phyloP scores from a whole-genome alignment of 345 rosid genomes.

The Lumnitzera racemosa region DNA sequence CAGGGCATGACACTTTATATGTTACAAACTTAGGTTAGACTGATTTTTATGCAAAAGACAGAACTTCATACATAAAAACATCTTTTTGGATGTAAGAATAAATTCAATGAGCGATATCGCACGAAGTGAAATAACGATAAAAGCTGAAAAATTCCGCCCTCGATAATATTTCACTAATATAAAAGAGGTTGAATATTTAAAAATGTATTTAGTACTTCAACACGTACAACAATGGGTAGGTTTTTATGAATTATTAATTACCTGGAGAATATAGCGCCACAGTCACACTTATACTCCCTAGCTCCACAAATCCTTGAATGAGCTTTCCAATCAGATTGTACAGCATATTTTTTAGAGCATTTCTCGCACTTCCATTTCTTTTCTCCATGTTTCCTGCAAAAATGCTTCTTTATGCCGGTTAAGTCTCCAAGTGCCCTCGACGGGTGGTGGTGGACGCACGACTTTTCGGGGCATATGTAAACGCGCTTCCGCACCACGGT shows the following conservation, averaged over 20 bases:
- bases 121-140: too few species aligned
- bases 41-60: too few species aligned
- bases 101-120: too few species aligned
- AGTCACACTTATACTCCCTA: constrained; percentile 81
- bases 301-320: constrained; percentile 92
- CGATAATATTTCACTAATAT: too few species aligned
- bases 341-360: constrained; percentile 82
- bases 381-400: constrained; percentile 86
- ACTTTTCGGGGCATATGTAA: constrained; percentile 85
- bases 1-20: too few species aligned
- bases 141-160: too few species aligned
- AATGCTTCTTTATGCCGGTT: constrained; percentile 88
- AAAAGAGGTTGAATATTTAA: too few species aligned
- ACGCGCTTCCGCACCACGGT: constrained; percentile 66
- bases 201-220: too few species aligned
- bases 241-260: constrained; percentile 9
- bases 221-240: too few species aligned
- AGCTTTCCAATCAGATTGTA: constrained; percentile 92
- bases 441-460: constrained; percentile 75
- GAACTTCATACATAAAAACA: too few species aligned
- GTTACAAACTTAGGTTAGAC: too few species aligned
- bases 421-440: constrained; percentile 88
- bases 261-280: constrained; percentile 89
- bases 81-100: too few species aligned
- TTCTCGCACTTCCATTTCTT: constrained; percentile 93